Percentiles rank a stretch among this genome's conserved stretches.
phyloP scores from a whole-genome alignment of 2,329 filamentous ascomycete species.

The Trichoderma arundinaceum region DNA sequence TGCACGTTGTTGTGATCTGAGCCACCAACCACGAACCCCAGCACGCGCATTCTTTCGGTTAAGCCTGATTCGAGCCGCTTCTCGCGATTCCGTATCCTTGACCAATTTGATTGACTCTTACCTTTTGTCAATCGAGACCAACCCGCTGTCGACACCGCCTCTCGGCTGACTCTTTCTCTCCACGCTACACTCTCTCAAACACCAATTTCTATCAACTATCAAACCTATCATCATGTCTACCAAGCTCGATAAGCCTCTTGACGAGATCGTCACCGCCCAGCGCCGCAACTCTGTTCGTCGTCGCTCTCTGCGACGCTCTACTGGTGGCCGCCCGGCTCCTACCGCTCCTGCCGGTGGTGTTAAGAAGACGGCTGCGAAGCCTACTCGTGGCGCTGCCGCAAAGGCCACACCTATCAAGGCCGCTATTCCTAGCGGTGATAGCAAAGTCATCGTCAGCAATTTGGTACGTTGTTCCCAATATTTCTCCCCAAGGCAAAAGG shows the following conservation, averaged over 20 bases:
- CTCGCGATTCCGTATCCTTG: slow-evolving; percentile 17
- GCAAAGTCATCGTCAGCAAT: slow-evolving; percentile 98
- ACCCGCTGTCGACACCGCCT: slow-evolving; percentile 6
- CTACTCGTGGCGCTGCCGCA: slow-evolving; percentile 61
- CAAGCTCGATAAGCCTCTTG: slow-evolving; percentile 96
- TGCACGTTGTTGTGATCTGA: slow-evolving; percentile 15
- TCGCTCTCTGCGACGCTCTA: slow-evolving; percentile 55
- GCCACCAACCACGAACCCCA: slow-evolving; percentile 12
- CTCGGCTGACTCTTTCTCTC: slow-evolving; percentile 15
- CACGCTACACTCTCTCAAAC: slow-evolving; percentile 2
- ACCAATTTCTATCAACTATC: slow-evolving; percentile 1
- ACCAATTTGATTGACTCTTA: slow-evolving; percentile 22
- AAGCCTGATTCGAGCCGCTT: slow-evolving; percentile 21
- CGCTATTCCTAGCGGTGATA: slow-evolving; percentile 69
- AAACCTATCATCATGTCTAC: slow-evolving; percentile 72
- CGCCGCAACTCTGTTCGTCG: slow-evolving; percentile 63
- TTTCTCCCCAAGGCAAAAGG: neutral
- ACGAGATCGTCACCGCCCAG: slow-evolving; percentile 90
- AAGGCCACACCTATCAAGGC: slow-evolving; percentile 71
- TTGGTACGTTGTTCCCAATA: slow-evolving; percentile 69
- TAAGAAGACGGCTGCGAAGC: slow-evolving; percentile 74
- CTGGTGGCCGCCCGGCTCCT: slow-evolving; percentile 58
- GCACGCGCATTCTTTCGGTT: slow-evolving; percentile 23
- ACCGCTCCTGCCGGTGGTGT: slow-evolving; percentile 82
- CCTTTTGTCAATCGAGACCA: slow-evolving; percentile 22